Evolutionary conservation across 1,284 basidiomycete genomes (phyloP), one percentile per base, ranked within the genome.

Genomic region (Peniophora sp.): DNA sequence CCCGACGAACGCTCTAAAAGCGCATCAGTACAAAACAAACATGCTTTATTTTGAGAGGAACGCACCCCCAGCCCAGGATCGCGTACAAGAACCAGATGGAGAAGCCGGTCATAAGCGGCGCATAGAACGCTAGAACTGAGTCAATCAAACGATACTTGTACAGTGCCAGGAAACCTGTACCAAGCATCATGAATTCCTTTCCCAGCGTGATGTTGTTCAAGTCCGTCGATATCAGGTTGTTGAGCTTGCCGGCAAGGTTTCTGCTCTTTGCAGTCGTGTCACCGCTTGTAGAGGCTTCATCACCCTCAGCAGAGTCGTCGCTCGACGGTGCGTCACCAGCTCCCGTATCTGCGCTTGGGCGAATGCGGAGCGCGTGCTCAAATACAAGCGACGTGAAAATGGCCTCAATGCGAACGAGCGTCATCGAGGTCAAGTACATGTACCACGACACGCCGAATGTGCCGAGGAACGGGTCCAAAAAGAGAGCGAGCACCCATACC

Each of bases 401-500:
- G 0, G 71, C 73, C 60, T 81, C 73, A 3, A 61, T 55, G 19
- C 72, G 70, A 9, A 78, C 70, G 20, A 74, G 57, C 32, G 64
- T 68, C 6, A 61, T 56, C 0, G 64, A 73, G 11, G 66, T 66
- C 43, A 75, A 59, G 58, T 71, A 78, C 38, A 77, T 71, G 52
- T 77, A 81, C 69, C 72, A 75, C 53, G 83, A 69, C 45, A 69
- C 63, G 10, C 60, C 61, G 10, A 71, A 48, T 3, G 69, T 68
- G 16, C 66, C 66, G 45, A 72, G 27, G 11, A 77, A 59, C 2
- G 83, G 83, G 8, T 79, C 84, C 2, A 81, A 17, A 62, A 85
- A 81, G 9, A 89, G 70, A 60, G 74, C 69, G 2, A 67, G 45
- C 35, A 88, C 75, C 85, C 86, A 89, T 19, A 87, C 74, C 75